A percentile compares a stretch with the other conserved stretches of the same genome.
phyloP scores from a whole-genome alignment of 2,329 filamentous ascomycete species.

The Sordariomycetes sp. region DNA sequence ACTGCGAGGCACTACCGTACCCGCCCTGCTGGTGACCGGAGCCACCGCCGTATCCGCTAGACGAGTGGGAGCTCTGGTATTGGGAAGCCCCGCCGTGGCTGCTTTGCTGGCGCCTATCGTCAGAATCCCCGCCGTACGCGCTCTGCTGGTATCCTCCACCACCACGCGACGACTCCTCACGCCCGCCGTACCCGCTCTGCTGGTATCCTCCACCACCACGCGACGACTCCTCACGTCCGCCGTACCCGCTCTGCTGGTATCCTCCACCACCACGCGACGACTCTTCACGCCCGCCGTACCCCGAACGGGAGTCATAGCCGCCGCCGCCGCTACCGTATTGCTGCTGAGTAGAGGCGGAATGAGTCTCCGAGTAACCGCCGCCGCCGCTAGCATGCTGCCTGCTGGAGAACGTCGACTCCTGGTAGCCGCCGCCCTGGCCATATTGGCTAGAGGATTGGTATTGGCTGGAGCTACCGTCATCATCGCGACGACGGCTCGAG shows the following conservation, averaged over 20 bases:
- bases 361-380: slow-evolving; percentile 11
- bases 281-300: slow-evolving; percentile 8
- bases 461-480: slow-evolving; percentile 52
- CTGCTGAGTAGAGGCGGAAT: slow-evolving; percentile 1
- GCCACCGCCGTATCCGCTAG: not conserved
- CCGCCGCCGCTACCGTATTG: slow-evolving; percentile 10
- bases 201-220: slow-evolving; percentile 15
- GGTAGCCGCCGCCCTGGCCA: not conserved
- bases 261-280: slow-evolving; percentile 11
- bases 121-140: slow-evolving; percentile 12
- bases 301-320: slow-evolving; percentile 13
- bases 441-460: slow-evolving; percentile 48
- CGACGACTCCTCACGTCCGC: slow-evolving; percentile 10
- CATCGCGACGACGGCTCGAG: slow-evolving; percentile 20
- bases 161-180: slow-evolving; percentile 14
- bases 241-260: slow-evolving; percentile 7
- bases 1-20: not conserved
- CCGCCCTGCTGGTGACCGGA: not conserved
- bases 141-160: slow-evolving; percentile 12
- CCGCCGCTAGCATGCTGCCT: slow-evolving; percentile 15
- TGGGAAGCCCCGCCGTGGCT: not conserved
- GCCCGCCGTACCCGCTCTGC: slow-evolving; percentile 6
- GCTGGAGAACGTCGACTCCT: slow-evolving; percentile 3
- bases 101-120: not conserved
- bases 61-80: not conserved